Percentiles rank a stretch among this genome's conserved stretches.
Conservation (phyloP, 352 stramenopile species). For the Phytophthora sansomeana region DNA sequence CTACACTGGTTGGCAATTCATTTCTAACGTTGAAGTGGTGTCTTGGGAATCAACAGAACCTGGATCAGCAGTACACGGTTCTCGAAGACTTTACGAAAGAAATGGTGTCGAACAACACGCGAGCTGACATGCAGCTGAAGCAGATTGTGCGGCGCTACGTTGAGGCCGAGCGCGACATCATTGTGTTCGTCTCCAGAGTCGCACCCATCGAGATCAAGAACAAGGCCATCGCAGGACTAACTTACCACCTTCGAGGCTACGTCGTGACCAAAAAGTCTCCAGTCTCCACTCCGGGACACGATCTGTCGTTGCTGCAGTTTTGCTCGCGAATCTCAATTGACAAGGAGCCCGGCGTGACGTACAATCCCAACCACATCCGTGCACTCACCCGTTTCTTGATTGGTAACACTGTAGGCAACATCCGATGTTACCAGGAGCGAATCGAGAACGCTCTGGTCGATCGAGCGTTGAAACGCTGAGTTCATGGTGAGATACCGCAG, state of each 20-base stretch:
- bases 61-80: conserved; percentile 20
- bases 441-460: conserved; percentile 56
- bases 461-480: conserved; percentile 3
- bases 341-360: conserved; percentile 33
- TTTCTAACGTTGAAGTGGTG: background rate
- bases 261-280: conserved; percentile 49
- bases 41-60: conserved; percentile 4
- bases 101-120: conserved; percentile 21
- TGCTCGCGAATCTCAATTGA: conserved; percentile 60
- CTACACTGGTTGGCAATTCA: background rate
- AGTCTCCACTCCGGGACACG: conserved; percentile 20
- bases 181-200: conserved; percentile 22
- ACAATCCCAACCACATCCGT: conserved; percentile 33
- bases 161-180: conserved; percentile 18
- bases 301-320: conserved; percentile 56
- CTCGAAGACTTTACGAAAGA: conserved; percentile 33
- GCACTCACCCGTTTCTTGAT: conserved; percentile 55
- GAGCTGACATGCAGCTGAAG: conserved; percentile 27
- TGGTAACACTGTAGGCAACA: conserved; percentile 42
- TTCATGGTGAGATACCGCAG: background rate
- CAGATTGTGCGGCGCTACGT: conserved; percentile 35
- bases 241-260: conserved; percentile 30
- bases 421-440: conserved; percentile 48
- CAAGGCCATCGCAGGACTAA: conserved; percentile 27
- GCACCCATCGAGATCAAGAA: conserved; percentile 26